phyloP scores from a whole-genome alignment of 805 yeast species.

The Cyberlindnera veronae region DNA sequence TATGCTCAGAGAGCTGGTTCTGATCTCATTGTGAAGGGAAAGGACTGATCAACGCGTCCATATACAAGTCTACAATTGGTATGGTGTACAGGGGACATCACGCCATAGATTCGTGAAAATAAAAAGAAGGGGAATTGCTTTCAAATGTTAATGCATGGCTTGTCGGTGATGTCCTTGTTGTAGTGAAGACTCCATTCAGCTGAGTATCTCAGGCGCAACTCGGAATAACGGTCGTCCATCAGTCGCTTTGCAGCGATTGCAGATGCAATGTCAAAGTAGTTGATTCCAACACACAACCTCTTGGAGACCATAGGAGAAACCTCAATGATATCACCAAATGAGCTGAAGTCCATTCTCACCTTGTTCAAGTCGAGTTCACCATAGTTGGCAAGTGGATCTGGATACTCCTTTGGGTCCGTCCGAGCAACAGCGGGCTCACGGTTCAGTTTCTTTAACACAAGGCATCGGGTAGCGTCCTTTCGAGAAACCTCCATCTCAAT shows the following conservation, averaged over 20 bases:
- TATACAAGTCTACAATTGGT: neutral
- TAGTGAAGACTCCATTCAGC: constrained; percentile 62
- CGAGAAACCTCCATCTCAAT: constrained; percentile 4
- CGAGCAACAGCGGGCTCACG: too few species aligned
- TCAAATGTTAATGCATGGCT: constrained; percentile 35
- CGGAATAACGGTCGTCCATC: constrained; percentile 34
- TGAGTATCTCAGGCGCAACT: constrained; percentile 44
- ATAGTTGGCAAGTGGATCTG: constrained; percentile 32
- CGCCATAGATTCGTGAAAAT: neutral
- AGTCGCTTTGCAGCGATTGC: constrained; percentile 58
- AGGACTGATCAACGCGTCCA: neutral
- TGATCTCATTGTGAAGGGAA: constrained; percentile 46
- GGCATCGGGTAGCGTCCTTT: constrained; percentile 52
- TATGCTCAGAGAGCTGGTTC: constrained; percentile 75
- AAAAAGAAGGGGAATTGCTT: too few species aligned
- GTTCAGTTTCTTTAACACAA: constrained; percentile 48
- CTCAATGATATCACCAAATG: constrained; percentile 59
- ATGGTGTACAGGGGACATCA: constrained; percentile 2
- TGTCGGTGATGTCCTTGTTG: constrained; percentile 64
- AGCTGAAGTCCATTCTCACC: constrained; percentile 46
- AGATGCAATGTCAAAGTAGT: constrained; percentile 52
- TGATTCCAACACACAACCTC: constrained; percentile 57
- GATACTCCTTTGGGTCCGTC: neutral
- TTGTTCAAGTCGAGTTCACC: constrained; percentile 43
- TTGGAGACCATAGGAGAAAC: constrained; percentile 64